Conservation (phyloP, 345 rosid genomes). For the Arabidopsis arenosa region DNA sequence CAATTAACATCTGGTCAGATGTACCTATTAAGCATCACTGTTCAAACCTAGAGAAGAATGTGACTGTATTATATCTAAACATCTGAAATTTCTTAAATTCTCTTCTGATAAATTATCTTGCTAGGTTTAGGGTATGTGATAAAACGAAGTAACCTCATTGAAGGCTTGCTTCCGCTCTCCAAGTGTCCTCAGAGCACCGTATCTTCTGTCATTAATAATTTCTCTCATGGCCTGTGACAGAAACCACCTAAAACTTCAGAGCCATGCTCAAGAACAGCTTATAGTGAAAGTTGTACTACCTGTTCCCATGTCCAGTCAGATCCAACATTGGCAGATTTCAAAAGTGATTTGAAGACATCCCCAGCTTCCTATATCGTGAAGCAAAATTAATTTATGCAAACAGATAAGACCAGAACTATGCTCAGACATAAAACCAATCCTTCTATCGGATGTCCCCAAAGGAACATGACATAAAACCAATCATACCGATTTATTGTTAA, state of each 20-base stretch:
- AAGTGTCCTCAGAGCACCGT: slow-evolving; percentile 88
- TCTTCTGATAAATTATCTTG: slow-evolving; percentile 13
- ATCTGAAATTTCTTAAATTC: slow-evolving; percentile 6
- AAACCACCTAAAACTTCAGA: slow-evolving; percentile 40
- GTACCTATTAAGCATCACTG: slow-evolving; percentile 31
- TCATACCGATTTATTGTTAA: slow-evolving; percentile 72
- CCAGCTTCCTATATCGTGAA: slow-evolving; percentile 67
- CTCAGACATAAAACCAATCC: slow-evolving; percentile 17
- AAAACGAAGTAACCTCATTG: slow-evolving; percentile 66
- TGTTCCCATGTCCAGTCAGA: slow-evolving; percentile 99
- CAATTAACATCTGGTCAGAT: slow-evolving; percentile 4
- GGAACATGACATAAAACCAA: background rate
- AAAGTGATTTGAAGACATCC: slow-evolving; percentile 80
- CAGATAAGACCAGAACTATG: slow-evolving; percentile 27
- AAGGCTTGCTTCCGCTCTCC: slow-evolving; percentile 97
- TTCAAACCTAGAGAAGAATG: slow-evolving; percentile 19
- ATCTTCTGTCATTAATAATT: slow-evolving; percentile 87
- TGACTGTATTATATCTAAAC: slow-evolving; percentile 19
- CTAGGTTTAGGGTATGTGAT: slow-evolving; percentile 1
- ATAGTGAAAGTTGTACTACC: slow-evolving; percentile 52
- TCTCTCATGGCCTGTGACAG: slow-evolving; percentile 78
- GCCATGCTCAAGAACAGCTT: slow-evolving; percentile 23
- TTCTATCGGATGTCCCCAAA: background rate
- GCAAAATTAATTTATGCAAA: slow-evolving; percentile 25
- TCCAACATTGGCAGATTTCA: slow-evolving; percentile 81